Evolutionary conservation across 2,329 filamentous ascomycete species (phyloP).

Genomic region (Aspergillus calidoustus): DNA sequence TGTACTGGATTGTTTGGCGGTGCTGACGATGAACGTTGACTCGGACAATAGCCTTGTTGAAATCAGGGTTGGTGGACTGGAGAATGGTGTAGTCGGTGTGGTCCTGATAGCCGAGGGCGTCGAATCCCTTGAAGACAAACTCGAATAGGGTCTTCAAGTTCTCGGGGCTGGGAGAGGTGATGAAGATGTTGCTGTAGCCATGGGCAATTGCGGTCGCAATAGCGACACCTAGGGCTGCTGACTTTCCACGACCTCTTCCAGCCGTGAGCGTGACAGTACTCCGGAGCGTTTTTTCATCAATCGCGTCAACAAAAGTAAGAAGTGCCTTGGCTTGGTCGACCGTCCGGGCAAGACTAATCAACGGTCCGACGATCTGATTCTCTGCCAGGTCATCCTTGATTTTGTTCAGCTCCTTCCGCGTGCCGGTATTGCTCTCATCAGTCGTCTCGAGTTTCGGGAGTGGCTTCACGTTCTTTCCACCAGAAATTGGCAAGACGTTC

Average conservation of each 20-base stretch:
- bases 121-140: slow-evolving; percentile 98
- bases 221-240: slow-evolving; percentile 90
- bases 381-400: slow-evolving; percentile 89
- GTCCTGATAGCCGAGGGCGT: slow-evolving; percentile 89
- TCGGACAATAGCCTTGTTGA: slow-evolving; percentile 97
- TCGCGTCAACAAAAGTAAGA: slow-evolving; percentile 95
- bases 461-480: slow-evolving; percentile 84
- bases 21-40: slow-evolving; percentile 96
- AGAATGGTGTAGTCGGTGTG: slow-evolving; percentile 98
- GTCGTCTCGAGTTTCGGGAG: slow-evolving; percentile 77
- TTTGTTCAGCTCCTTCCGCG: slow-evolving; percentile 75
- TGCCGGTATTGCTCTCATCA: slow-evolving; percentile 70
- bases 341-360: slow-evolving; percentile 84
- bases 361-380: slow-evolving; percentile 80
- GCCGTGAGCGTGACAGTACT: slow-evolving; percentile 94
- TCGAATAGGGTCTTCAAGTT: slow-evolving; percentile 99
- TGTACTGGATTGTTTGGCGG: slow-evolving; percentile 97
- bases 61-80: slow-evolving; percentile 96
- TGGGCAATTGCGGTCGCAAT: slow-evolving; percentile 93
- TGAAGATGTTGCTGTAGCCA: slow-evolving; percentile 99
- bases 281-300: slow-evolving; percentile 91
- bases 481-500: slow-evolving; percentile 95
- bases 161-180: slow-evolving; percentile 95
- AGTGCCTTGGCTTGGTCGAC: slow-evolving; percentile 96
- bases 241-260: slow-evolving; percentile 93